Base-by-base conservation (phyloP, 495 filamentous ascomycete genomes). In the Penicillium ochrochloron region DNA sequence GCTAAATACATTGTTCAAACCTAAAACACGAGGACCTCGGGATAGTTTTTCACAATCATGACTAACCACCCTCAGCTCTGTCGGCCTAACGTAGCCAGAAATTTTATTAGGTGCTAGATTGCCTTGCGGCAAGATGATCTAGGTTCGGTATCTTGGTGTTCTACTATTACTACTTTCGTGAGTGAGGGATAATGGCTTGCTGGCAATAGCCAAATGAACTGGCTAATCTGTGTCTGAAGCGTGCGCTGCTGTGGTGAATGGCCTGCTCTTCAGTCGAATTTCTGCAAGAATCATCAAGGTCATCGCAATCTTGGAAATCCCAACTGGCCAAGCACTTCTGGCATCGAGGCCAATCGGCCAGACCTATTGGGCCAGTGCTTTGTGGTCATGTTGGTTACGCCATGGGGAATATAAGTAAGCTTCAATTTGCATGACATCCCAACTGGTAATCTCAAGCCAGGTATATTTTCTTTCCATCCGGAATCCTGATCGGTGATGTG, bases 121-220 rank as follows among this genome's bases (percentile, higher is more conserved):
- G 83, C 56, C 75, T 87, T 21, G 80, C 81, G 9, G 69, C 72
- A 8, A 86, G 86, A 1, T 90, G 87, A 88, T 78, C 77, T 56
- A 81, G 76, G 44, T 89, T 82, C 57, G 82, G 83, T 2, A 77
- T 83, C 50, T 84, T 79, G 73, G 63, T 82, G 14, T 84, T 75
- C 67, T 86, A 86, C 66, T 57, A 75, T 53, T 83, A 71, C 57
- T 0, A 78, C 84, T 59, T 63, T 82, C 12, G 64, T 77, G 59
- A 64, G 72, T 80, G 9, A 59, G 65, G 0, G 48, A 66, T 4
- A 69, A 71, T 11, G 77, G 82, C 80, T 70, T 86, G 2, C 68
- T 78, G 4, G 66, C 76, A 10, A 63, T 73, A 0, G 81, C 80
- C 2, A 70, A 81, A 53, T 71, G 76, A 25, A 51, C 68, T 9